These are phyloP conservation scores for Mycena polygramma DNA, from an alignment of 768 basidiomycete genomes.

Conservation along the genomic window DNA sequence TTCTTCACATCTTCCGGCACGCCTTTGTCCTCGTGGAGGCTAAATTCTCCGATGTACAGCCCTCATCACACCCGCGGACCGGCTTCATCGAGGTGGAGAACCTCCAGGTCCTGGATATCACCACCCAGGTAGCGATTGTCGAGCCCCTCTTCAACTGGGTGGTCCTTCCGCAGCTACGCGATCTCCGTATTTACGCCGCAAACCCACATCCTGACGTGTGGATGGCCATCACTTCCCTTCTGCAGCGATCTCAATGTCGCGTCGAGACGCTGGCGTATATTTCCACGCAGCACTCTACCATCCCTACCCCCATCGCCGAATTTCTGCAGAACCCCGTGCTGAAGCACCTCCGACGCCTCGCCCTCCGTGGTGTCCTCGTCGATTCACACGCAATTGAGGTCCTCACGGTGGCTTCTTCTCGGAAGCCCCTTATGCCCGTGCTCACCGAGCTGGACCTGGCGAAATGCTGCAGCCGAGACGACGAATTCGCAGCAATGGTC, in stretches of 20 bases:
- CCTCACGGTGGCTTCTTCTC: neutral
- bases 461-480: neutral
- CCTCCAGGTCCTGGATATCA: neutral
- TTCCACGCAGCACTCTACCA: too few relatives aligned
- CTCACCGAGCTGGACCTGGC: neutral
- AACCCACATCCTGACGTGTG: neutral
- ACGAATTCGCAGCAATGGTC: neutral
- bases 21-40: slow-evolving; percentile 1
- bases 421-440: neutral
- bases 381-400: neutral
- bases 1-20: neutral
- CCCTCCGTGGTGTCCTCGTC: neutral
- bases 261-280: neutral
- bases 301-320: neutral
- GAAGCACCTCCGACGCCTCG: neutral
- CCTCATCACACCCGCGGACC: too few relatives aligned
- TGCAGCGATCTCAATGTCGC: neutral
- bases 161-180: neutral
- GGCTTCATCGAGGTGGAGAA: slow-evolving; percentile 1
- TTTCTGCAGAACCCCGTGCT: neutral
- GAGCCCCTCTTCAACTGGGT: neutral
- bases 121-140: neutral
- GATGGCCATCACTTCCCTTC: neutral
- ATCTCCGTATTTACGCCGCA: neutral
- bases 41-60: neutral